phyloP scores from a whole-genome alignment of 2,329 filamentous ascomycete species.

The Pseudocercospora macadamiae region DNA sequence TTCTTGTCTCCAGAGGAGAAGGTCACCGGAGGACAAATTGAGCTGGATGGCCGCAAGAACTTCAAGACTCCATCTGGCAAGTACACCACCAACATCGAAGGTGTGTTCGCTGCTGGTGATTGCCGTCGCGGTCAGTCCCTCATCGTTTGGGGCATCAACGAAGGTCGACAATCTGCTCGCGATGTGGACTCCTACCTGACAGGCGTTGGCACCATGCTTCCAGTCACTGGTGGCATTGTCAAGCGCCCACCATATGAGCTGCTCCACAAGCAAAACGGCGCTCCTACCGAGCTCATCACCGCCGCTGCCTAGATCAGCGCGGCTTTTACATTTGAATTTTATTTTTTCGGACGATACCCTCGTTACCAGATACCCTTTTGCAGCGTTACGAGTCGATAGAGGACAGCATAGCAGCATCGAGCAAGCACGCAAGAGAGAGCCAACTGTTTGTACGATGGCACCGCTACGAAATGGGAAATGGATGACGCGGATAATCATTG shows the following conservation, averaged over 20 bases:
- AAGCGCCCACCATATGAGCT: constrained; percentile 79
- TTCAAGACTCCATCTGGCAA: constrained; percentile 89
- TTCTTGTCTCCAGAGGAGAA: constrained; percentile 93
- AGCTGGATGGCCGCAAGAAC: constrained; percentile 92
- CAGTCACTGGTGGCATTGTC: constrained; percentile 90
- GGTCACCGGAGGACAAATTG: constrained; percentile 82
- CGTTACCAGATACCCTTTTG: constrained; percentile 34
- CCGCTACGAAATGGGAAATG: constrained; percentile 10
- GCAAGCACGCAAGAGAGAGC: constrained; percentile 10
- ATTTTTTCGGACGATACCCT: constrained; percentile 19
- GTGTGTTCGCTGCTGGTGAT: constrained; percentile 92
- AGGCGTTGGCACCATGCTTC: constrained; percentile 72
- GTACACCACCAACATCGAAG: constrained; percentile 84
- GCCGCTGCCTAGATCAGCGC: constrained; percentile 29
- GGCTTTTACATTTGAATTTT: constrained; percentile 11
- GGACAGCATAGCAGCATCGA: constrained; percentile 18
- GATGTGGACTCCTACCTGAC: constrained; percentile 90
- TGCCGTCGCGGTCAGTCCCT: constrained; percentile 92
- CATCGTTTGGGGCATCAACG: constrained; percentile 98
- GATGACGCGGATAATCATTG: constrained; percentile 17
- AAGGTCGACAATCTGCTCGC: constrained; percentile 88
- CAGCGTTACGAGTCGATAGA: constrained; percentile 26
- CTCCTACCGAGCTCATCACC: constrained; percentile 41
- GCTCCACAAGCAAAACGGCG: constrained; percentile 49
- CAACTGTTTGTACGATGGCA: constrained; percentile 14